Evolutionary conservation across 495 filamentous ascomycete genomes (phyloP).

Genomic region (Neurospora tetrasperma): DNA sequence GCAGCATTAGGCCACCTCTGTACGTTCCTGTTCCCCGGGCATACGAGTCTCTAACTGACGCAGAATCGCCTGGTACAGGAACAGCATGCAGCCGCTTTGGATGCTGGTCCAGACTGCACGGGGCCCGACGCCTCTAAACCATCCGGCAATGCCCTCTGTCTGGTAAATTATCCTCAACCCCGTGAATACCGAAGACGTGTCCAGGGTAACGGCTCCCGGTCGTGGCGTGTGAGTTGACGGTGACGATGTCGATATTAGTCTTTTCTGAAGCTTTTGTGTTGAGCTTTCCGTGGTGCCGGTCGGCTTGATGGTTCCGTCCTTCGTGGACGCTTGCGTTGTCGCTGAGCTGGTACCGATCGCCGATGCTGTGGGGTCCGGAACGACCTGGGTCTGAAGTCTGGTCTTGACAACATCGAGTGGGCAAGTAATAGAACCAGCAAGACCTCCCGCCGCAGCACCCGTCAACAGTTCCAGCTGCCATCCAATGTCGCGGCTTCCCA

Average conservation of each 20-base stretch:
- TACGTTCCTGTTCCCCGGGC: slow-evolving; percentile 22
- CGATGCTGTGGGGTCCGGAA: slow-evolving; percentile 25
- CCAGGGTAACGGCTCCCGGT: slow-evolving; percentile 63
- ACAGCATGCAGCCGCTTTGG: slow-evolving; percentile 93
- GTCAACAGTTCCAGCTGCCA: slow-evolving; percentile 77
- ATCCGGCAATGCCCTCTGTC: slow-evolving; percentile 76
- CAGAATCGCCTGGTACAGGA: slow-evolving; percentile 84
- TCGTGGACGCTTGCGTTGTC: slow-evolving; percentile 1
- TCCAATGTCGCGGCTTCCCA: slow-evolving; percentile 64
- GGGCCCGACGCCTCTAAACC: slow-evolving; percentile 92
- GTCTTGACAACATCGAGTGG: slow-evolving; percentile 98
- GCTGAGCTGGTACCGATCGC: not conserved
- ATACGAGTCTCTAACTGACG: slow-evolving; percentile 54
- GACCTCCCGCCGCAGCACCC: slow-evolving; percentile 81
- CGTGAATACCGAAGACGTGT: slow-evolving; percentile 79
- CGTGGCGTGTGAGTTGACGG: slow-evolving; percentile 68
- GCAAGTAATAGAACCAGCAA: slow-evolving; percentile 90
- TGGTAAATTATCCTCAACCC: slow-evolving; percentile 80
- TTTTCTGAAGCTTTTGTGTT: slow-evolving; percentile 36
- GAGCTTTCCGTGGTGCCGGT: slow-evolving; percentile 9
- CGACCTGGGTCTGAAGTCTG: slow-evolving; percentile 88
- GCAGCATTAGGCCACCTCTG: slow-evolving; percentile 1
- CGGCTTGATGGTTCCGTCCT: slow-evolving; percentile 10
- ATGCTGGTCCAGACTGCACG: slow-evolving; percentile 95
- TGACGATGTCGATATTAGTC: slow-evolving; percentile 75